Base-by-base conservation (phyloP, 2,329 filamentous ascomycete genomes). In the Epichloe gansuensis region DNA sequence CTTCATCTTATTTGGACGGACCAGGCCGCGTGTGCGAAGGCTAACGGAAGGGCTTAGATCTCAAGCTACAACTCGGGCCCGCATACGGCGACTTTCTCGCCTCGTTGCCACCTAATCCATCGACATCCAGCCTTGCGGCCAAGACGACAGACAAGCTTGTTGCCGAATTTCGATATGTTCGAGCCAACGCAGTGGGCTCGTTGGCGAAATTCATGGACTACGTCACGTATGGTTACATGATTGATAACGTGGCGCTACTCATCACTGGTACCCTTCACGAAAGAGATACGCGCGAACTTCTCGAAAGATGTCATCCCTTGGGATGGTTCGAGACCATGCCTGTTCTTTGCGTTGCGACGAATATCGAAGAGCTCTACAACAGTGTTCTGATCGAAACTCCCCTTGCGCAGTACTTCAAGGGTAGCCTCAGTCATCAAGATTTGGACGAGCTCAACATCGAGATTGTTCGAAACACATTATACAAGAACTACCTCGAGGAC, bases 311-410 rank as follows among this genome's bases (percentile, higher is more conserved):
- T 70, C 94, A 98, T 63, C 93, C 93, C 6, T 79, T 98, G 7
- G 93, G 93, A 60, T 97, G 90, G 89, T 98, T 98, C 68, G 93
- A 98, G 75, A 96, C 93, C 8, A 89, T 98, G 85, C 94, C 93
- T 0, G 93, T 96, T 3, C 85, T 98, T 50, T 97, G 91, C 66
- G 91, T 97, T 44, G 93, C 93, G 35, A 96, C 91, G 49, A 98
- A 97, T 68, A 95, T 97, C 58, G 93, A 98, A 72, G 93, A 98
- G 66, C 78, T 98, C 39, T 98, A 98, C 77, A 98, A 97, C 75
- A 94, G 87, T 45, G 93, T 98, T 17, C 74, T 98, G 59, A 90
- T 98, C 59, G 93, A 98, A 74, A 98, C 93, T 3, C 93, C 93
- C 4, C 77, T 98, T 47, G 93, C 93, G 13, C 84, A 89, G 8